phyloP scores from a whole-genome alignment of 495 filamentous ascomycete genomes.

The Choiromyces venosus region DNA sequence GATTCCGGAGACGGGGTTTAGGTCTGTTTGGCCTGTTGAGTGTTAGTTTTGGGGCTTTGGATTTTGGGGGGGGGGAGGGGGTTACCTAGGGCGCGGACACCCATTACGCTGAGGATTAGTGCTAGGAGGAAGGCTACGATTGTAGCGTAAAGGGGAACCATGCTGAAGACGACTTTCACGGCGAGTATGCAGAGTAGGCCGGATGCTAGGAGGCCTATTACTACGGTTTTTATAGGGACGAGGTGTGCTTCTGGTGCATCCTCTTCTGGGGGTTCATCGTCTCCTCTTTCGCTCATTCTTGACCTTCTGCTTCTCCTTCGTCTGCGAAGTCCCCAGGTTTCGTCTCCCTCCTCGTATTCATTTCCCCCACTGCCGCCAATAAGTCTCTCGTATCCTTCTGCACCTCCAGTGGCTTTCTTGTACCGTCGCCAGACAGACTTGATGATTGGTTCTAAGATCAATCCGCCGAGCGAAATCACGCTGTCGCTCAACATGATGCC shows the following conservation, averaged over 20 bases:
- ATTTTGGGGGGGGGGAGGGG: background rate
- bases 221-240: conserved; percentile 65
- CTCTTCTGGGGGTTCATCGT: conserved; percentile 46
- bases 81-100: conserved; percentile 72
- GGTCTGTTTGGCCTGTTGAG: conserved; percentile 69
- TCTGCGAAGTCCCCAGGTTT: conserved; percentile 2
- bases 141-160: conserved; percentile 64
- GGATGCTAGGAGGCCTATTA: conserved; percentile 67
- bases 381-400: conserved; percentile 26
- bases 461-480: conserved; percentile 75
- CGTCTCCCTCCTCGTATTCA: conserved; percentile 14
- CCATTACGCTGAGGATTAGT: conserved; percentile 87
- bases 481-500: conserved; percentile 97
- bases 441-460: conserved; percentile 52
- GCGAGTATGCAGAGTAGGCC: conserved; percentile 71
- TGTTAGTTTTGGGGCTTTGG: conserved; percentile 2
- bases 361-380: background rate
- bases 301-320: conserved; percentile 3
- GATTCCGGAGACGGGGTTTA: conserved; percentile 96
- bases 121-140: conserved; percentile 78
- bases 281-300: background rate
- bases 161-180: conserved; percentile 72
- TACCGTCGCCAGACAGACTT: background rate
- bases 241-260: conserved; percentile 82
- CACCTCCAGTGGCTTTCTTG: background rate